Evolutionary conservation across 1,284 basidiomycete species (phyloP), one percentile per base, ranked within the genome.

Genomic region (Moesziomyces parantarcticus): DNA sequence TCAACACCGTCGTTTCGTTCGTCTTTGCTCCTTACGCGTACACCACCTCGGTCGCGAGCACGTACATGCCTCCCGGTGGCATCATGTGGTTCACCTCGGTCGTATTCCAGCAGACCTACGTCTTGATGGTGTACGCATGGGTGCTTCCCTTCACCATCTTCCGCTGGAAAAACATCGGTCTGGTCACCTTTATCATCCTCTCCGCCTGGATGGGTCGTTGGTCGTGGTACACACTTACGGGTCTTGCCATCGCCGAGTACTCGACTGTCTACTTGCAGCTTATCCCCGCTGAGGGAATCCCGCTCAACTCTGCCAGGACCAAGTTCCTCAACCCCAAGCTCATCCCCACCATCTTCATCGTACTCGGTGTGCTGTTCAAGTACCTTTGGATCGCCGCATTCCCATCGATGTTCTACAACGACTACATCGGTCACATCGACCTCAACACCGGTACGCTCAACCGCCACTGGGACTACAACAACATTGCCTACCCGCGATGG

Each of bases 161-260:
- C 55, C 64, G 63, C 21, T 72, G 65, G 60, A 79, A 77, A 58
- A 65, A 73, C 63, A 59, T 60, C 23, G 66, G 67, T 20, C 25
- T 77, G 29, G 25, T 56, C 39, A 43, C 51, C 10, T 66, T 79
- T 43, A 67, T 64, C 52, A 16, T 76, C 46, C 48, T 70, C 26
- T 63, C 73, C 36, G 74, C 53, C 22, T 77, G 75, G 76, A 66
- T 79, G 61, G 77, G 77, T 13, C 48, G 61, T 22, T 79, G 68
- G 69, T 75, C 69, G 25, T 79, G 76, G 75, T 79, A 79, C 61
- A 69, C 75, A 4, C 56, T 79, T 34, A 79, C 77, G 13, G 77
- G 75, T 50, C 65, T 79, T 16, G 53, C 56, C n/a, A 58, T 79
- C 18, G 73, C 76, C 52, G 77, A 79, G 50, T 65, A 74, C 50